Evolutionary conservation across 2,329 filamentous ascomycete species (phyloP), one percentile per base, ranked within the genome.

Genomic region (Exutisphaerella laricina): DNA sequence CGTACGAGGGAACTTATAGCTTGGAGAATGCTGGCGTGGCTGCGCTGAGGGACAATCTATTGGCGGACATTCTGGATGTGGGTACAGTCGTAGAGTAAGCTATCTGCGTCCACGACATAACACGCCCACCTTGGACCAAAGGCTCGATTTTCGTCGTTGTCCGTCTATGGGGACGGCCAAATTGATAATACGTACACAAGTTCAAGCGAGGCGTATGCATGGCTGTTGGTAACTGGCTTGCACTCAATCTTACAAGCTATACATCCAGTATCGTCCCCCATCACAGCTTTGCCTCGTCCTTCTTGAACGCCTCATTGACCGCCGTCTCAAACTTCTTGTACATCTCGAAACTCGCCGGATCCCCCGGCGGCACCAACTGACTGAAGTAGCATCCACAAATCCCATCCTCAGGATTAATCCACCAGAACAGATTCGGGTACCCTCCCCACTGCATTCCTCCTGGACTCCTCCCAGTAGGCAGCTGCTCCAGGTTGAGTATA

Each of bases 1-100:
- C 86, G 0, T 98, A 96, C 66, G 92, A 98, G 70, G 85, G 83
- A 49, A 90, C 85, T 42, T 98, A 98, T 64, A 80, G 84, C 12
- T 89, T 96, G 80, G 82, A 80, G 25, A 65, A 65, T 30, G 67
- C 84, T 18, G 87, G 94, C 63, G 62, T 74, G 55, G 76, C 80
- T 39, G 72, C 71, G 7, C 88, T 85, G 57, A 54, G 56, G 23
- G 41, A 51, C 5, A 41, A 44, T 13, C 41, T 65, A 33, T 41
- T 65, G 28, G 46, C 46, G 12, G 62, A 65, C 48, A 20, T 64
- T 10, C 40, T 63, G 37, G 60, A 65, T 48, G 38, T 56, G 69
- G 76, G 73, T 58, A 88, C 70, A 10, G 66, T 75, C 32, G 60
- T 62, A 4, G 56, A 59, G 25, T 58, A 51, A 26, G 39, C 12